Conservation (phyloP, 116 monocot species). For the Zostera marina region DNA sequence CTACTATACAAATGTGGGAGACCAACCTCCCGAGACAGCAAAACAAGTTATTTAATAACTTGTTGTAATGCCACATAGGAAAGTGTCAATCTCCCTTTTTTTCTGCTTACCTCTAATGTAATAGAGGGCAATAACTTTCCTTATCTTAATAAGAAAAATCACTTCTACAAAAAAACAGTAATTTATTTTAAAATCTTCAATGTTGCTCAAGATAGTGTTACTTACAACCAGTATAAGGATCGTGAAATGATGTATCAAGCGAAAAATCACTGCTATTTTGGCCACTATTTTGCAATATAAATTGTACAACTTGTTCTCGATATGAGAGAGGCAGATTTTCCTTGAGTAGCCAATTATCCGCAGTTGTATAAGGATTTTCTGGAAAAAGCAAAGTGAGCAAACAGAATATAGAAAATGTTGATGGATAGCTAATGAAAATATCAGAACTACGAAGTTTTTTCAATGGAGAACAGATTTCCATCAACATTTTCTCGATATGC, state of each 20-base stretch:
- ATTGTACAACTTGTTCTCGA: conserved; percentile 91
- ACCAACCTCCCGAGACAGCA: no score
- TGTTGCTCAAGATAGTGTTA: conserved; percentile 3
- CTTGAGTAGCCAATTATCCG: conserved; percentile 93
- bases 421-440: neutral
- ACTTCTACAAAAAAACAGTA: neutral
- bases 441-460: neutral
- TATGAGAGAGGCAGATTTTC: conserved; percentile 78
- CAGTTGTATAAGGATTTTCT: conserved; percentile 80
- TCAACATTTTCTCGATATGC: no score
- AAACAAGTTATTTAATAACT: no score
- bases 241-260: conserved; percentile 64
- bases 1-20: no score
- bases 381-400: conserved; percentile 5
- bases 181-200: neutral
- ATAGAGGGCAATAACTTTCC: no score
- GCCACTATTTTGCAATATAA: conserved; percentile 84
- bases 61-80: no score
- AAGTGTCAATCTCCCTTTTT: no score
- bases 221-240: conserved; percentile 94
- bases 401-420: conserved; percentile 2
- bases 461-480: neutral
- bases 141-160: no score
- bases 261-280: conserved; percentile 39
- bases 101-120: no score